A percentile compares a stretch with the other conserved stretches of the same genome.
Conservation (phyloP, 1,284 basidiomycete genomes). For the Fomitopsis schrenkii region DNA sequence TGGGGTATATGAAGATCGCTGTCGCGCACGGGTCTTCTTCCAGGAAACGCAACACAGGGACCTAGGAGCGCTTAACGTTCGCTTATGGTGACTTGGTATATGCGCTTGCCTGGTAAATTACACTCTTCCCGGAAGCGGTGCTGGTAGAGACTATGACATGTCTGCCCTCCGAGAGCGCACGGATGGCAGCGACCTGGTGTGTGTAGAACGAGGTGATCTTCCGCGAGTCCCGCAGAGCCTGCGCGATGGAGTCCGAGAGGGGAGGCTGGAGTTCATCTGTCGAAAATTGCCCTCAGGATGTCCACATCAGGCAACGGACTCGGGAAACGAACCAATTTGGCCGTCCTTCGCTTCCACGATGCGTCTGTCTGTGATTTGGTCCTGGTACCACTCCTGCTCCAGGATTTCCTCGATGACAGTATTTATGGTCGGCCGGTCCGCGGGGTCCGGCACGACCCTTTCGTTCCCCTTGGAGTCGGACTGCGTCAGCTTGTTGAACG, state of each 20-base stretch:
- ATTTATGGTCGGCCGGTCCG: constrained; percentile 54
- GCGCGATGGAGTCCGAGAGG: constrained; percentile 53
- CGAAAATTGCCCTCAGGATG: background rate
- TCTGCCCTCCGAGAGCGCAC: constrained; percentile 54
- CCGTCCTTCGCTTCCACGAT: constrained; percentile 50
- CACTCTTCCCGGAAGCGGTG: constrained; percentile 89
- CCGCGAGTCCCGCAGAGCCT: constrained; percentile 60
- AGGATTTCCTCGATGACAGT: constrained; percentile 55
- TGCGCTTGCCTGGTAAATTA: constrained; percentile 74
- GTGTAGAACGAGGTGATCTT: constrained; percentile 69
- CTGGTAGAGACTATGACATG: constrained; percentile 89
- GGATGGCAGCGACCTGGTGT: constrained; percentile 80
- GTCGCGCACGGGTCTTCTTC: constrained; percentile 61
- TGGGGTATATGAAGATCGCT: constrained; percentile 87
- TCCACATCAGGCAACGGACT: background rate
- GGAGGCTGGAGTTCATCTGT: constrained; percentile 51
- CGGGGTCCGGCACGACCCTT: constrained; percentile 39
- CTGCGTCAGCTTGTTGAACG: constrained; percentile 8
- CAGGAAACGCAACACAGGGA: constrained; percentile 70
- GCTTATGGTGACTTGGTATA: too few relatives aligned
- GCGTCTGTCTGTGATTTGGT: constrained; percentile 61
- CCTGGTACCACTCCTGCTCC: constrained; percentile 58
- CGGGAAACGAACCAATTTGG: constrained; percentile 39
- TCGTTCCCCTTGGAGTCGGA: constrained; percentile 14
- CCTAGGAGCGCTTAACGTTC: too few relatives aligned